phyloP scores from a whole-genome alignment of 768 basidiomycete species.

The Xerocomellus amylosporus region DNA sequence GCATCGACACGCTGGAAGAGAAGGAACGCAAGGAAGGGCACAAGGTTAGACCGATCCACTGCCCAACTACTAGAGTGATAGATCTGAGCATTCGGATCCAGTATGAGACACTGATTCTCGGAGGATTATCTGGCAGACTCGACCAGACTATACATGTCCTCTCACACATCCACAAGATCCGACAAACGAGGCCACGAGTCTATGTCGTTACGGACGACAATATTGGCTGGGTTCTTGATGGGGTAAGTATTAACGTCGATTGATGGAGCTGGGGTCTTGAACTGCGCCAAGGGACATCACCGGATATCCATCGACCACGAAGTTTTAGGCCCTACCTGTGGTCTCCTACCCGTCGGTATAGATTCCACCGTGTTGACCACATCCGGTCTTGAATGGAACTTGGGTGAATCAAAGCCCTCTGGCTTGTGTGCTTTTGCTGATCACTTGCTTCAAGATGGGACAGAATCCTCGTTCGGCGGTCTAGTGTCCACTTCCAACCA shows the following conservation, averaged over 20 bases:
- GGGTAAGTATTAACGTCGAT: slow-evolving; percentile 42
- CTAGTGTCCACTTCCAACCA: slow-evolving; percentile 94
- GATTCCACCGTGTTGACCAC: slow-evolving; percentile 77
- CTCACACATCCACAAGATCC: slow-evolving; percentile 78
- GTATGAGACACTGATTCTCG: slow-evolving; percentile 75
- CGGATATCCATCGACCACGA: slow-evolving; percentile 69
- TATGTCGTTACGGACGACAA: slow-evolving; percentile 90
- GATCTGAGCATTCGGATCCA: slow-evolving; percentile 26
- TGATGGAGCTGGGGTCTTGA: neutral
- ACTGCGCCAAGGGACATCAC: slow-evolving; percentile 69
- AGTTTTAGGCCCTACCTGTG: slow-evolving; percentile 83
- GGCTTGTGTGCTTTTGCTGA: slow-evolving; percentile 1
- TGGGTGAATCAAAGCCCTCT: slow-evolving; percentile 49
- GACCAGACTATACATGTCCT: slow-evolving; percentile 94
- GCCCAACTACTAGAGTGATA: neutral
- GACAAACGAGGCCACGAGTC: slow-evolving; percentile 52
- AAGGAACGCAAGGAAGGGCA: slow-evolving; percentile 46
- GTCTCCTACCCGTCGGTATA: slow-evolving; percentile 89
- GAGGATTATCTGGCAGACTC: slow-evolving; percentile 86
- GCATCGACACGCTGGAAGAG: slow-evolving; percentile 59
- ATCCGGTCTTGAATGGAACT: slow-evolving; percentile 83
- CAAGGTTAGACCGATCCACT: slow-evolving; percentile 31
- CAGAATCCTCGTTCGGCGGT: slow-evolving; percentile 77
- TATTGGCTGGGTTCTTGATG: slow-evolving; percentile 84
- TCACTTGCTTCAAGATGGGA: slow-evolving; percentile 41